Conservation (phyloP, 495 filamentous ascomycete genomes). For the Penicillium paradoxum region DNA sequence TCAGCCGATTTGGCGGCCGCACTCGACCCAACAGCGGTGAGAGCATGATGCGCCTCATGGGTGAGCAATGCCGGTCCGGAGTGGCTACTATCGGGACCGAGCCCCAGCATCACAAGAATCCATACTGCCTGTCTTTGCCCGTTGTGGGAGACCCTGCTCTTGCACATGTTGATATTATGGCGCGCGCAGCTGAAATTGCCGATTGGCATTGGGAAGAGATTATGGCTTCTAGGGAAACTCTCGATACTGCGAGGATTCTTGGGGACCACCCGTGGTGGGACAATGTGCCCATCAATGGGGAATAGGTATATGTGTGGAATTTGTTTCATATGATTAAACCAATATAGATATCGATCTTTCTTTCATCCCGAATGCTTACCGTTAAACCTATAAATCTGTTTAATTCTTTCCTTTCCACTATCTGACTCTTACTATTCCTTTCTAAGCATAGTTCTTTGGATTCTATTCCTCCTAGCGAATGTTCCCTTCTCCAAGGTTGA, state of each 20-base stretch:
- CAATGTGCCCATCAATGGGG: background rate
- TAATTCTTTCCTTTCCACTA: no score
- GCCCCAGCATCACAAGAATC: background rate
- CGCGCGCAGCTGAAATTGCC: background rate
- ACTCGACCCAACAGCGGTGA: background rate
- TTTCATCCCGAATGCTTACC: no score
- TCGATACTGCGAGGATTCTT: background rate
- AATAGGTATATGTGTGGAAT: background rate
- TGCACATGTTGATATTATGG: background rate
- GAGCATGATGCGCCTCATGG: constrained; percentile 1
- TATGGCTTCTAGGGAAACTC: background rate
- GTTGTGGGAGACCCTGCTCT: background rate
- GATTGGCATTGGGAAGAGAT: constrained; percentile 1
- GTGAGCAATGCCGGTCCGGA: background rate
- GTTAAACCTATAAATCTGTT: no score
- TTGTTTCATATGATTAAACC: no score
- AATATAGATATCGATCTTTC: no score
- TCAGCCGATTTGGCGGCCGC: background rate
- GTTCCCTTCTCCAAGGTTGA: no score
- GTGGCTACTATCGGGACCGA: background rate
- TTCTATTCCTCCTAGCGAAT: no score
- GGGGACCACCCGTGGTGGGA: background rate
- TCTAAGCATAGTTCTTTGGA: no score
- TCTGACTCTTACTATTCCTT: no score
- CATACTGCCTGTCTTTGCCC: background rate